phyloP scores from a whole-genome alignment of 306 rosid species.

The Oxytropis ochrocephala region DNA sequence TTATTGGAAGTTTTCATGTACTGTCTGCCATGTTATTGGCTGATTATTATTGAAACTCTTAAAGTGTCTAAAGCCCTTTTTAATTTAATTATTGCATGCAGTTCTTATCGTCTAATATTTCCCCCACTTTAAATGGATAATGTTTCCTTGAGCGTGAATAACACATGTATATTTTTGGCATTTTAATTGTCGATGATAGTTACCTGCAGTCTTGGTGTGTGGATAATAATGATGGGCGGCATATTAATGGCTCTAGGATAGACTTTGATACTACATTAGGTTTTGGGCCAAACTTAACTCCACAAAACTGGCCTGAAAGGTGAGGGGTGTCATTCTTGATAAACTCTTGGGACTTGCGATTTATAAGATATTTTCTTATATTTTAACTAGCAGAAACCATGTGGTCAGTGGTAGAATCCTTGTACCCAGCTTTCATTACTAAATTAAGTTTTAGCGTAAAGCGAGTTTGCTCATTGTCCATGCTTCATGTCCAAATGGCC shows the following conservation, averaged over 20 bases:
- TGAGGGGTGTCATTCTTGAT: too few species aligned
- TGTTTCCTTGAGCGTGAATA: neutral
- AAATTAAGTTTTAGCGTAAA: neutral
- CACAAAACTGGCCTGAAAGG: too few species aligned
- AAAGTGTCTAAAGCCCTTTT: neutral
- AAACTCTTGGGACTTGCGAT: too few species aligned
- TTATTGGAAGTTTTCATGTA: constrained; percentile 6
- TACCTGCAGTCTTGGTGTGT: neutral
- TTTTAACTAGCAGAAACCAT: neutral
- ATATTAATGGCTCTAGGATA: too few species aligned
- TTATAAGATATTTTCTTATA: too few species aligned
- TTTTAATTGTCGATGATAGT: neutral
- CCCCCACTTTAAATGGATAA: neutral
- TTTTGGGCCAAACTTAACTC: too few species aligned
- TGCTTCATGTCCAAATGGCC: neutral
- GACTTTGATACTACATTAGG: too few species aligned
- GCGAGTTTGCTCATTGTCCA: neutral
- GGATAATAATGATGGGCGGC: too few species aligned
- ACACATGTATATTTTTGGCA: neutral
- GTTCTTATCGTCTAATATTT: neutral
- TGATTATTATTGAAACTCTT: neutral
- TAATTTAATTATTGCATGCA: neutral
- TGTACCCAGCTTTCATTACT: neutral
- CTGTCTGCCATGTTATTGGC: neutral
- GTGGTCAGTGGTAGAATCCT: neutral